A percentile compares a stretch with the other conserved stretches of the same genome.
Conservation (phyloP, 2,329 filamentous ascomycete genomes). For the Monosporascus sp. region DNA sequence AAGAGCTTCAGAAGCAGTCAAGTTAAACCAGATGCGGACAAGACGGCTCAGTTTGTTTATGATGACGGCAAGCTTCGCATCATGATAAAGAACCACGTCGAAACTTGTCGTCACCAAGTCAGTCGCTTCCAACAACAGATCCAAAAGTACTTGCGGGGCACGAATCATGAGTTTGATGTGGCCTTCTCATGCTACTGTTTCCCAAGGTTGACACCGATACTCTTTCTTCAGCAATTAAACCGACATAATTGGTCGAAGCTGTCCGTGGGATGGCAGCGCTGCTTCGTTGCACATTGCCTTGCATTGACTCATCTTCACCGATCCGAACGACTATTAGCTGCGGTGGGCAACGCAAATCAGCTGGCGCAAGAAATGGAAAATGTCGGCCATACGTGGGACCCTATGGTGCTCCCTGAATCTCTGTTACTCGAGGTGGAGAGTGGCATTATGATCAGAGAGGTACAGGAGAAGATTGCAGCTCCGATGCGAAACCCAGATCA, state of each 20-base stretch:
- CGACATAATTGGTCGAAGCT: conserved; percentile 22
- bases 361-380: conserved; percentile 42
- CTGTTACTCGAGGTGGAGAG: conserved; percentile 62
- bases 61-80: not conserved
- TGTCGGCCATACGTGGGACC: conserved; percentile 50
- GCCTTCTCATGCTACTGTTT: not conserved
- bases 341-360: conserved; percentile 19
- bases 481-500: conserved; percentile 45
- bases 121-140: not conserved
- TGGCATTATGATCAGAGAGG: conserved; percentile 53
- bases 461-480: conserved; percentile 52
- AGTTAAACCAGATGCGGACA: not conserved
- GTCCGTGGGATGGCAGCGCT: conserved; percentile 26
- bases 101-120: not conserved
- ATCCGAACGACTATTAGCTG: conserved; percentile 33
- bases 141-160: not conserved
- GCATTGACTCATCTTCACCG: conserved; percentile 36
- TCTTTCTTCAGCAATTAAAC: conserved; percentile 31
- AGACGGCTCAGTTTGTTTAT: not conserved
- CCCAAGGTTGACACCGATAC: conserved; percentile 12
- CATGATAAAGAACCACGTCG: not conserved
- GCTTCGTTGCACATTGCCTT: conserved; percentile 34
- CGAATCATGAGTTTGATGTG: not conserved
- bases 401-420: conserved; percentile 48
- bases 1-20: not conserved